These are phyloP conservation scores for Aspergillus sclerotioniger DNA, from an alignment of 495 filamentous ascomycete genomes.

Conservation along the genomic window DNA sequence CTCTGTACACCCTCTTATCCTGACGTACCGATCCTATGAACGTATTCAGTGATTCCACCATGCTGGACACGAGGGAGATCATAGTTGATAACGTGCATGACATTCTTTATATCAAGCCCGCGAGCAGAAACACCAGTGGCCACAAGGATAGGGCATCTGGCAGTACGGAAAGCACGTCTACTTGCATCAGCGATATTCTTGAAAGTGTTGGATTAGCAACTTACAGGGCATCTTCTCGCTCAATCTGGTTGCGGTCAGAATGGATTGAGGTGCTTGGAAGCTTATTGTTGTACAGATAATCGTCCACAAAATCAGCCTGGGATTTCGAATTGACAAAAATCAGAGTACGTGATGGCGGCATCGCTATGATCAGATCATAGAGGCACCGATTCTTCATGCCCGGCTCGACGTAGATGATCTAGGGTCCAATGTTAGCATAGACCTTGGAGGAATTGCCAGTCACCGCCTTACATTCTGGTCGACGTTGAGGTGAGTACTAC, in stretches of 20 bases:
- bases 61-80: conserved; percentile 67
- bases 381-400: conserved; percentile 66
- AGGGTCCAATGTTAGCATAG: background rate
- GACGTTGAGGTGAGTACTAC: conserved; percentile 75
- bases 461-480: conserved; percentile 54
- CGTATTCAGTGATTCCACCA: conserved; percentile 92
- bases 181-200: background rate
- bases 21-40: conserved; percentile 82
- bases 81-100: conserved; percentile 91
- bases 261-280: conserved; percentile 87
- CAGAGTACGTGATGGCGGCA: conserved; percentile 74
- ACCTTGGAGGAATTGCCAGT: background rate
- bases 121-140: conserved; percentile 83
- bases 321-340: conserved; percentile 85
- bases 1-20: background rate
- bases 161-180: conserved; percentile 76
- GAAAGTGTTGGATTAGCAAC: conserved; percentile 21
- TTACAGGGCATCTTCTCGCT: conserved; percentile 89
- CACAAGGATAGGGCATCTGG: conserved; percentile 72
- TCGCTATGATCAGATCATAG: conserved; percentile 66
- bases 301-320: conserved; percentile 77
- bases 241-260: conserved; percentile 78
- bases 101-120: conserved; percentile 84
- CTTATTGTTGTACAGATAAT: conserved; percentile 75
- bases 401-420: conserved; percentile 62